These are phyloP conservation scores for Aureobasidium leucospermi DNA, from an alignment of 2,329 filamentous ascomycete species.

Conservation along the genomic window DNA sequence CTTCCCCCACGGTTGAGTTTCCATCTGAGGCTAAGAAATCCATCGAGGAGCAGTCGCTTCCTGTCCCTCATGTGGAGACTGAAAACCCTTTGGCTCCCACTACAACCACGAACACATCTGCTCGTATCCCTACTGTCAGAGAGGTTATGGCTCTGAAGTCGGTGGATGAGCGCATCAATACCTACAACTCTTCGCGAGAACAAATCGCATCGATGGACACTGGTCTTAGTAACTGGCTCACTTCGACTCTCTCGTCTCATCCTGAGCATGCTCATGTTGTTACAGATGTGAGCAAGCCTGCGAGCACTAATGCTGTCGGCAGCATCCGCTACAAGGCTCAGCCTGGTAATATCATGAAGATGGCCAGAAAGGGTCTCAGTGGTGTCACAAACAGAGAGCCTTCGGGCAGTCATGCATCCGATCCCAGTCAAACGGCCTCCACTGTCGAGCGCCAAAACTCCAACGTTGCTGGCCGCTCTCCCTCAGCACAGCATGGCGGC, in stretches of 20 bases:
- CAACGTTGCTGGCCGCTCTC: not conserved
- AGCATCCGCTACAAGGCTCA: constrained; percentile 19
- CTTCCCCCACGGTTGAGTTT: not conserved
- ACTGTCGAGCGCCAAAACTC: not conserved
- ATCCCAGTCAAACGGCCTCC: not conserved
- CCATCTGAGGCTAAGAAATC: not conserved
- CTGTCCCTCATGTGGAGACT: not conserved
- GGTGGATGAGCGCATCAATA: constrained; percentile 60
- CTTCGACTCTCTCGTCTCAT: constrained; percentile 40
- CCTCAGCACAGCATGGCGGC: constrained; percentile 4
- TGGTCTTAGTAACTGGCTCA: constrained; percentile 59
- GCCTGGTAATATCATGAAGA: constrained; percentile 23
- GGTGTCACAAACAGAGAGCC: constrained; percentile 10
- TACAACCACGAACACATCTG: not conserved
- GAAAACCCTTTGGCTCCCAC: not conserved
- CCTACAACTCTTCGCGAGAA: constrained; percentile 64
- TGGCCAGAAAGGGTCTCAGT: constrained; percentile 15
- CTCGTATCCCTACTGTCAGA: constrained; percentile 55
- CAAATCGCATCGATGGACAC: constrained; percentile 67
- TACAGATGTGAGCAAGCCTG: constrained; percentile 13
- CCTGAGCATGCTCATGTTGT: constrained; percentile 44
- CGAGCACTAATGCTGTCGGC: not conserved
- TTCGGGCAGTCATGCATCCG: constrained; percentile 2
- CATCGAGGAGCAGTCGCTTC: not conserved
- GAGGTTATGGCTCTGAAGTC: constrained; percentile 68